Evolutionary conservation across 2,329 filamentous ascomycete genomes (phyloP).

Genomic region (Aspergillus brasiliensis): DNA sequence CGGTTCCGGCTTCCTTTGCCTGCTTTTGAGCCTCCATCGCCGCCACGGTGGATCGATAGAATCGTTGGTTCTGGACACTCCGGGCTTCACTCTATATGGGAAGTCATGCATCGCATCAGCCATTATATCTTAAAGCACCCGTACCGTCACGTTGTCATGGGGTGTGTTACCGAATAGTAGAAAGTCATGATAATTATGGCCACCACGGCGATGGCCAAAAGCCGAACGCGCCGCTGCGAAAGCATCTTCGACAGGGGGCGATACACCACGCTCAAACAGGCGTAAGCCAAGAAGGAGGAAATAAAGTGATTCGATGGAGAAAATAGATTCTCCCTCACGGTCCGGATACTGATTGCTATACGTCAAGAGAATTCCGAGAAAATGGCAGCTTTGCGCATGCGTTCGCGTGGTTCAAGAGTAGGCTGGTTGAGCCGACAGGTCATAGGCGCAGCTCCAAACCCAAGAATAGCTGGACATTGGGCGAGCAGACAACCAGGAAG

Average conservation of each 20-base stretch:
- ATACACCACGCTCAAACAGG: neutral
- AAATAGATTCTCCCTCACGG: neutral
- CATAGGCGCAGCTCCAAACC: slow-evolving; percentile 19
- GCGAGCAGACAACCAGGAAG: slow-evolving; percentile 6
- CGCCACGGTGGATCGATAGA: slow-evolving; percentile 58
- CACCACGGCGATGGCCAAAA: slow-evolving; percentile 66
- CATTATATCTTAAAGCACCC: neutral
- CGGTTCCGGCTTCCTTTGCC: slow-evolving; percentile 50
- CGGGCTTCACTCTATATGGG: slow-evolving; percentile 40
- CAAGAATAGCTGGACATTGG: slow-evolving; percentile 19
- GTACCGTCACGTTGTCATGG: neutral
- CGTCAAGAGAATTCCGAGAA: neutral
- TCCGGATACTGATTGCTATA: neutral
- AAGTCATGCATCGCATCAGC: slow-evolving; percentile 11
- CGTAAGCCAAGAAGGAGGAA: neutral
- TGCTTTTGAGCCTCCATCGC: slow-evolving; percentile 55
- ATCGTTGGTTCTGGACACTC: slow-evolving; percentile 47
- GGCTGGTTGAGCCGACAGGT: slow-evolving; percentile 13
- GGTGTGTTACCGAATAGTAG: slow-evolving; percentile 67
- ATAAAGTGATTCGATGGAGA: neutral
- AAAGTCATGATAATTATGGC: slow-evolving; percentile 67
- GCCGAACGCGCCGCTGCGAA: slow-evolving; percentile 68
- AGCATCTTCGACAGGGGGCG: slow-evolving; percentile 56
- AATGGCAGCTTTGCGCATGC: slow-evolving; percentile 6
- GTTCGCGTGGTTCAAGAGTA: slow-evolving; percentile 7